Percentiles rank a stretch among this genome's conserved stretches.
phyloP scores from a whole-genome alignment of 495 filamentous ascomycete genomes.

The Penicillium psychrofluorescens region DNA sequence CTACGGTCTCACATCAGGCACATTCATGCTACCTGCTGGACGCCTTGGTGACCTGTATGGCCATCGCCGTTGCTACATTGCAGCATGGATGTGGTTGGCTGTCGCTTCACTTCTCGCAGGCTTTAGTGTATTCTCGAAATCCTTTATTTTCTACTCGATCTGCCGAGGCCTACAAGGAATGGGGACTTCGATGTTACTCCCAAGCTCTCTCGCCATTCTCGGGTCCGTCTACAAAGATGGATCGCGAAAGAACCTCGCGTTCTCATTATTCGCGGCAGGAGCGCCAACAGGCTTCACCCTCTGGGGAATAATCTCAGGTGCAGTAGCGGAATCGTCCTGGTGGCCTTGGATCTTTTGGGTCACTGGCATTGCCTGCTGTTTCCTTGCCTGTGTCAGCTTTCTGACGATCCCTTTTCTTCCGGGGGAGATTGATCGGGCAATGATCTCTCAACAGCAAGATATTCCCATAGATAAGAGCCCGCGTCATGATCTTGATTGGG shows the following conservation, averaged over 20 bases:
- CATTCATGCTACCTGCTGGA: constrained; percentile 58
- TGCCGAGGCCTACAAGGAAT: constrained; percentile 45
- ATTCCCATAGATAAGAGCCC: not conserved
- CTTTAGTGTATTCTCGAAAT: constrained; percentile 27
- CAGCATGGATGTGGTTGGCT: constrained; percentile 52
- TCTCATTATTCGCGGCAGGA: constrained; percentile 52
- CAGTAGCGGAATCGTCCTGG: constrained; percentile 45
- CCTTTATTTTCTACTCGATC: constrained; percentile 33
- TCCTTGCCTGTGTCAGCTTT: constrained; percentile 32
- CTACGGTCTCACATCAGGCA: constrained; percentile 51
- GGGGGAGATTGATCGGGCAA: not conserved
- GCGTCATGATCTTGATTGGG: constrained; percentile 3
- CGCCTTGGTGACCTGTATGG: constrained; percentile 60
- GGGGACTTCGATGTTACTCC: constrained; percentile 43
- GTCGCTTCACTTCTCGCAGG: constrained; percentile 52
- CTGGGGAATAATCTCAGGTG: constrained; percentile 40
- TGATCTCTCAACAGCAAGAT: no score
- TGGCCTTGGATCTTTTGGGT: constrained; percentile 63
- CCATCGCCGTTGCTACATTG: constrained; percentile 50
- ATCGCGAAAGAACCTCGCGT: constrained; percentile 51
- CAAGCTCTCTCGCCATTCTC: constrained; percentile 43
- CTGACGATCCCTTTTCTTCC: constrained; percentile 41
- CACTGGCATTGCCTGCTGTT: constrained; percentile 39
- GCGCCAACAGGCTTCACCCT: constrained; percentile 49
- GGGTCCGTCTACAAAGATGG: constrained; percentile 36